Conservation (phyloP, 2,329 filamentous ascomycete genomes). For the Xylaria sp. region DNA sequence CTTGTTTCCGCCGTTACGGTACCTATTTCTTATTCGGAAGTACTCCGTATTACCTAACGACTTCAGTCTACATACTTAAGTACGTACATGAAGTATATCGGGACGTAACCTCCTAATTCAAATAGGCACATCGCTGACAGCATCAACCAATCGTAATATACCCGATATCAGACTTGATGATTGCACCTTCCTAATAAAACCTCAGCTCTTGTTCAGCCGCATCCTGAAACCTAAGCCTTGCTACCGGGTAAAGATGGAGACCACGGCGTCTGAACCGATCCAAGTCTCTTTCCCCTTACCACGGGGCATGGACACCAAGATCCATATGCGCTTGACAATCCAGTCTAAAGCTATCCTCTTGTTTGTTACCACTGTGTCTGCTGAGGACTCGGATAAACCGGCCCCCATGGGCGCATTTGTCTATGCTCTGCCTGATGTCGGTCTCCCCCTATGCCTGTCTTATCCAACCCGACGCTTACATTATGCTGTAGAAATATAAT, state of each 20-base stretch:
- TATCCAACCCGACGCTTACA: constrained; percentile 11
- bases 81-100: too few species aligned
- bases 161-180: not conserved
- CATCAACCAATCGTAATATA: not conserved
- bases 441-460: constrained; percentile 38
- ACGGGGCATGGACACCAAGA: constrained; percentile 67
- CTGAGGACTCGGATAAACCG: constrained; percentile 60
- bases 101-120: too few species aligned
- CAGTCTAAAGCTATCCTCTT: constrained; percentile 67
- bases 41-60: not conserved
- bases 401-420: constrained; percentile 86
- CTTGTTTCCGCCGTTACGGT: not conserved
- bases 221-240: too few species aligned
- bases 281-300: constrained; percentile 71
- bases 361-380: constrained; percentile 68
- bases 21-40: not conserved
- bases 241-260: constrained; percentile 37
- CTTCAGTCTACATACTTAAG: not conserved
- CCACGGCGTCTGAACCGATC: constrained; percentile 41
- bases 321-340: constrained; percentile 69
- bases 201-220: not conserved
- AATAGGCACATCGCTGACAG: not conserved
- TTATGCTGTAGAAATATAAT: constrained; percentile 58
- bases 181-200: not conserved
- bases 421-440: constrained; percentile 90